Base-by-base conservation (phyloP, 2,329 filamentous ascomycete species). In the Botrytis cinerea region DNA sequence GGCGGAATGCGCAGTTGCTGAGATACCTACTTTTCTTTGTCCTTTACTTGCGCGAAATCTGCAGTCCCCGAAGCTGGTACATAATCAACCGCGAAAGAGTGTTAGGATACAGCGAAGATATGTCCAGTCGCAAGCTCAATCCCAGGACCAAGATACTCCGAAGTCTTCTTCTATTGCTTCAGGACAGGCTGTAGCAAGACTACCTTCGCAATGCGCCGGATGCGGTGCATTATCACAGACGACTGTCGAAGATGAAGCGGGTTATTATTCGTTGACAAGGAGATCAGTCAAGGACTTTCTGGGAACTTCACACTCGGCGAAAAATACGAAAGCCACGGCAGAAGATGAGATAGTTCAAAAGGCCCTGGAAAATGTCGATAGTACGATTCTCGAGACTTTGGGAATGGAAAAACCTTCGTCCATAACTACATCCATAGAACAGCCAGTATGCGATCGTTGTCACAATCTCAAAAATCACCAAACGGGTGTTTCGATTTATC, bases 371-470 rank as follows among this genome's bases (percentile, higher is more conserved):
- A 78, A 78, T 61, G 74, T 78, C 35, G 74, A 73, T 20, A 48
- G 46, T 38, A 67, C 61, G 12, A 66, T 70, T 61, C 51, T 71
- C 22, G 51, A 67, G 8, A 62, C 69, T 28, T 51, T 79, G n/a
- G 74, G 73, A 43, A 63, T 77, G 9, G 74, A 73, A 25, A 51
- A 59, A 12, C 22, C 57, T 45, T 35, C 46, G 38, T 12, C 66
- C n/a, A 22, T 43, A 67, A 61, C 61, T 20, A 74, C 76, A 40
- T 63, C 28, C 20, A 22, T 72, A 40, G 77, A 77, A 45, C 61
- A 75, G 35, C 92, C 92, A 1, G 83, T 97, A 10, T 99, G 96
- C 83, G 92, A 96, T 77, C 90, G 96, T 79, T 99, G 96, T 79
- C 94, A 98, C 81, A 87, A 90, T 48, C 86, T 99, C 40, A 82